Base-by-base conservation (phyloP, 2,329 filamentous ascomycete genomes). In the Verticillium tricorpus region DNA sequence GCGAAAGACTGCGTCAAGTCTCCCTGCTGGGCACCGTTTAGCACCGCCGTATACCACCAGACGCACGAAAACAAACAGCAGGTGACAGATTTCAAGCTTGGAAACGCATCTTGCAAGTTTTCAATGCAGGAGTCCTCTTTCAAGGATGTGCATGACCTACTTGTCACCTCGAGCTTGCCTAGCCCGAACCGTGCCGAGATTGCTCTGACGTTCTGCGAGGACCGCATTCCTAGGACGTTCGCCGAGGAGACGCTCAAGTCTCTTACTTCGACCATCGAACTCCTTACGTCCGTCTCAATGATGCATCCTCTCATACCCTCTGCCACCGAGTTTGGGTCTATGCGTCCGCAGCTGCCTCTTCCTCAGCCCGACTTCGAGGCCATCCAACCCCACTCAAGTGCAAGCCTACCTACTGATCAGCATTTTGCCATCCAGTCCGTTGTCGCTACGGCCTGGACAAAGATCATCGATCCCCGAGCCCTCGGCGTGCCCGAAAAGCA, bases 11-110 rank as follows among this genome's bases (percentile, higher is more conserved):
- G 83, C 67, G 85, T 83, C 3, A 68, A 77, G 5, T 86, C 84
- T 82, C 76, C 81, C 0, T 75, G 78, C 32, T 85, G 82, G 76
- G 81, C 80, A 3, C 78, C 77, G 1, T 83, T 85, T 70, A 82
- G 82, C 71, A 82, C 81, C 3, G 71, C 85, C 2, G 78, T 87
- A 2, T 79, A 85, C 57, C 83, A 86, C 63, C 76, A 80, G 45
- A 73, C 75, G 63, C 73, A 76, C 15, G 75, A 77, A 55, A 76
- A 76, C 5, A 72, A 75, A 6, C 74, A 73, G 4, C 77, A 76
- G 8, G 68, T 71, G 12, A 71, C 73, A 40, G 69, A 71, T 15
- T 79, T 83, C 67, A 77, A 78, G 62, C 75, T 84, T 2, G 80
- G 78, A 2, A 71, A 75, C 17, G 76, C 79, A 2, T 72, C 74